A percentile compares a stretch with the other conserved stretches of the same genome.
Evolutionary conservation across 2,329 filamentous ascomycete species (phyloP).

Genomic region (Geosmithia morbida): DNA sequence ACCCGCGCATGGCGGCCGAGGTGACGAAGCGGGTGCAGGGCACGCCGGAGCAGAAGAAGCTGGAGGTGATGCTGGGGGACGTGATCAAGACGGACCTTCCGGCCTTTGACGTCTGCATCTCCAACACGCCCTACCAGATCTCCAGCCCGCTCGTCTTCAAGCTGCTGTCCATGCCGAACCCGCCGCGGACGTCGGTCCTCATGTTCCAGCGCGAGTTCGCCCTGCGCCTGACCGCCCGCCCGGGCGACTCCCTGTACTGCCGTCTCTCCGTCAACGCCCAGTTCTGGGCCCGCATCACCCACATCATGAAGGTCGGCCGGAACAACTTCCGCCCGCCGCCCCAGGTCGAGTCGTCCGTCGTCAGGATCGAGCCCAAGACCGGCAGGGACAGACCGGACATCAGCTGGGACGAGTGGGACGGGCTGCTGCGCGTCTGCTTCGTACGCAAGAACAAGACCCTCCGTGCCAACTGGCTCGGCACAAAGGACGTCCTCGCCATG

Average conservation of each 20-base stretch:
- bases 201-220: conserved; percentile 98
- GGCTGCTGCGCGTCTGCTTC: conserved; percentile 59
- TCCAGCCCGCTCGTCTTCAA: conserved; percentile 86
- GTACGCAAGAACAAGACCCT: conserved; percentile 82
- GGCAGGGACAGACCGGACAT: conserved; percentile 68
- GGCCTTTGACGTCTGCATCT: conserved; percentile 74
- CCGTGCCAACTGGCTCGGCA: conserved; percentile 66
- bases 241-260: conserved; percentile 79
- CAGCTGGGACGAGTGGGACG: conserved; percentile 91
- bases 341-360: conserved; percentile 80
- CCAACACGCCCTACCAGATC: conserved; percentile 58
- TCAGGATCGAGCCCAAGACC: conserved; percentile 76
- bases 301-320: conserved; percentile 84
- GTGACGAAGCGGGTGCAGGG: conserved; percentile 89
- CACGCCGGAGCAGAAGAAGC: conserved; percentile 65
- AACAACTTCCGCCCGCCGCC: conserved; percentile 96
- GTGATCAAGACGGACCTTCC: conserved; percentile 66
- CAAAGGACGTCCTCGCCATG: conserved; percentile 66
- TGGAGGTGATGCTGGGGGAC: conserved; percentile 83
- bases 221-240: conserved; percentile 73
- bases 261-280: conserved; percentile 87
- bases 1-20: conserved; percentile 93
- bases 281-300: conserved; percentile 57
- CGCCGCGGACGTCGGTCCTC: conserved; percentile 73
- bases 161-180: conserved; percentile 66